Evolutionary conservation across 257 asterid genomes (phyloP).

Genomic region (Solanum chilense): DNA sequence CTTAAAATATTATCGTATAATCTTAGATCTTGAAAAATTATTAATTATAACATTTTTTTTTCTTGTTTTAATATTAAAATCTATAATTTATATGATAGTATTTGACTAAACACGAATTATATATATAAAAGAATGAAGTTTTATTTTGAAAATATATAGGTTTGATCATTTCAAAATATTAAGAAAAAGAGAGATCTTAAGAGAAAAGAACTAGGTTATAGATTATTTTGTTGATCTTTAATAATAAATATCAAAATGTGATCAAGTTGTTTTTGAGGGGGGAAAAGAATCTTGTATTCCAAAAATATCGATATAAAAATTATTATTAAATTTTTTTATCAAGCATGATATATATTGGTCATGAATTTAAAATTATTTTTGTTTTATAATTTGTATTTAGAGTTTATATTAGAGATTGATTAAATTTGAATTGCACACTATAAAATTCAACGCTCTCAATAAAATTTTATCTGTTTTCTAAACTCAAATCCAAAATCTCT

Average conservation of each 20-base stretch:
- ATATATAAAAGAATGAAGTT: not conserved
- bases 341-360: not conserved
- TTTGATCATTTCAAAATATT: no score
- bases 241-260: not conserved
- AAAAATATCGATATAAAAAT: no score
- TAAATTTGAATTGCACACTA: no score
- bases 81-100: not conserved
- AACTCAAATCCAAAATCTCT: no score
- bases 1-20: not conserved
- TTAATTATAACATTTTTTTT: no score
- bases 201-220: not conserved
- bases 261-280: no score
- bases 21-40: not conserved
- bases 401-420: not conserved
- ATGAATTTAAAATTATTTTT: not conserved
- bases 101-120: not conserved
- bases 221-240: no score
- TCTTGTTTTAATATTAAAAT: not conserved
- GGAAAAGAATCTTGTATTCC: not conserved
- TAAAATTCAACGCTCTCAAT: no score
- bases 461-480: no score
- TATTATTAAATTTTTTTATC: no score
- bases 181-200: not conserved
- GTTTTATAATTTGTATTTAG: no score
- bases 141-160: not conserved